Evolutionary conservation across 129 eudicot species (phyloP).

Genomic region (Tanacetum coccineum): DNA sequence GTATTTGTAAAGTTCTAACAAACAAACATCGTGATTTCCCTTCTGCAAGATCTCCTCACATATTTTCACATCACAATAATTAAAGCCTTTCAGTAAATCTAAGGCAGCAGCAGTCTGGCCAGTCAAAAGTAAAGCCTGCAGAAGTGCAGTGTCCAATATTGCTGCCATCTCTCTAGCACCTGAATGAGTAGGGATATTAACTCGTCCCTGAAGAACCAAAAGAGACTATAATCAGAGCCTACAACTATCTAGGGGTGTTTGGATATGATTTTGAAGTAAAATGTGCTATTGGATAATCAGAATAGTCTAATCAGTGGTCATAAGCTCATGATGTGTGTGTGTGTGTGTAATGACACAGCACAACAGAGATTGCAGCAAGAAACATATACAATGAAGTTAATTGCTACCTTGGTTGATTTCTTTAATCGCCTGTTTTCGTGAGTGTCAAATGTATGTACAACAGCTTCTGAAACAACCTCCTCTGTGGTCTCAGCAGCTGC

Average conservation of each 20-base stretch:
- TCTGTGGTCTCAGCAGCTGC: constrained; percentile 98
- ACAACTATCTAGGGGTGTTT: not conserved
- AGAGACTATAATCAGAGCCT: constrained; percentile 26
- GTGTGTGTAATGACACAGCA: not conserved
- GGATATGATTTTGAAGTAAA: too few species aligned
- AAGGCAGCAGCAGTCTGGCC: constrained; percentile 74
- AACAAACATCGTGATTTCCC: constrained; percentile 56
- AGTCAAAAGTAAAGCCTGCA: constrained; percentile 81
- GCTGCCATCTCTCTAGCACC: constrained; percentile 91
- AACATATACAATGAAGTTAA: constrained; percentile 13
- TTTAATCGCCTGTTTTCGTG: constrained; percentile 47
- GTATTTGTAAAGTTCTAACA: constrained; percentile 79
- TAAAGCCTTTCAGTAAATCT: constrained; percentile 77
- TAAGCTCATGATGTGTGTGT: too few species aligned
- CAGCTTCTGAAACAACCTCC: constrained; percentile 92
- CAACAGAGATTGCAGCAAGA: not conserved
- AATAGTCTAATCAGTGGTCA: too few species aligned
- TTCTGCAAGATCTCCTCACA: constrained; percentile 85
- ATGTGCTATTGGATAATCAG: too few species aligned
- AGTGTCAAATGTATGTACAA: constrained; percentile 53
- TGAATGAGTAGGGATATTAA: constrained; percentile 50
- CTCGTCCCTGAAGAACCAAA: constrained; percentile 55
- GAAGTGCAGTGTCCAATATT: constrained; percentile 82
- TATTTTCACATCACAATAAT: constrained; percentile 80
- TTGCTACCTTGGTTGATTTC: constrained; percentile 65